Evolutionary conservation across 176 grass and related monocot species (phyloP).

Genomic region (Themeda triandra): DNA sequence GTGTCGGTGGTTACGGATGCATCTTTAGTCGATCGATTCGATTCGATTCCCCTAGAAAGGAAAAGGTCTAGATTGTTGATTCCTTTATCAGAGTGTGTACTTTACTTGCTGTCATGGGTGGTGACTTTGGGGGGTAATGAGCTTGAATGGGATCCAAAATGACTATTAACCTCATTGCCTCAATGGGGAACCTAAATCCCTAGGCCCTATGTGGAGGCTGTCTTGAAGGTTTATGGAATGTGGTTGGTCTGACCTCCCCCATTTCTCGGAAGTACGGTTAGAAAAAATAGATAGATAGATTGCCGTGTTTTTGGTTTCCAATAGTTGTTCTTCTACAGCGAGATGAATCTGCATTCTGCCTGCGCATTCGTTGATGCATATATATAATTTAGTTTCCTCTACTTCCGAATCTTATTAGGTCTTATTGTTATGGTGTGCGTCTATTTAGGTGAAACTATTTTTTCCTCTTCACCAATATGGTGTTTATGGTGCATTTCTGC

Average conservation of each 20-base stretch:
- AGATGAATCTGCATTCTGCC: not conserved
- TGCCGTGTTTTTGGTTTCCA: not conserved
- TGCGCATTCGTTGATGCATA: not conserved
- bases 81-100: conserved; percentile 5
- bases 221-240: not conserved
- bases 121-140: not conserved
- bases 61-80: not conserved
- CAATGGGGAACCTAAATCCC: not conserved
- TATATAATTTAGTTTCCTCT: not conserved
- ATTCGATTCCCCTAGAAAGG: not conserved
- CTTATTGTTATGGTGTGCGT: too few relatives aligned
- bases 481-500: conserved; percentile 11
- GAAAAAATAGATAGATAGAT: not conserved
- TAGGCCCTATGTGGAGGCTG: not conserved
- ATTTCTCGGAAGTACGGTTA: not conserved
- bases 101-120: not conserved
- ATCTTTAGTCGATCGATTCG: not conserved
- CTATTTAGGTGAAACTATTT: conserved; percentile 8
- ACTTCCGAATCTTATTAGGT: not conserved
- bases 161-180: not conserved
- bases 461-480: not conserved
- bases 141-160: not conserved
- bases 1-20: not conserved
- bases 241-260: not conserved
- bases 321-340: not conserved